phyloP scores from a whole-genome alignment of 805 yeast species.

The Pichia membranifaciens region DNA sequence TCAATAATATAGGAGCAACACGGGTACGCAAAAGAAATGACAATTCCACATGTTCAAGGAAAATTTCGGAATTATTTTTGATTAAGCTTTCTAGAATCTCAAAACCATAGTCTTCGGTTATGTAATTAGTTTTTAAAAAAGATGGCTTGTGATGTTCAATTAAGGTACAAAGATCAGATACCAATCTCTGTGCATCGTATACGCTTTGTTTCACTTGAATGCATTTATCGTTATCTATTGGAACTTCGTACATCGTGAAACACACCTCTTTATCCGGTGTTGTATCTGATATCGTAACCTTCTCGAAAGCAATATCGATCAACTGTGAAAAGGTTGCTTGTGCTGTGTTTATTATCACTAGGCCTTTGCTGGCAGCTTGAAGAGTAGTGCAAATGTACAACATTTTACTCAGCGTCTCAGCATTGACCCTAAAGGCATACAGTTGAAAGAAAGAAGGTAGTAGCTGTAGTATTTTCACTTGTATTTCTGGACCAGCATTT shows the following conservation, averaged over 20 bases:
- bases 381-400: conserved; percentile 67
- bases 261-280: conserved; percentile 27
- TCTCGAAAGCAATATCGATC: conserved; percentile 71
- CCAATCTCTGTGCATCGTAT: conserved; percentile 63
- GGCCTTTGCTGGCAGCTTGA: conserved; percentile 60
- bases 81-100: conserved; percentile 80
- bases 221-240: conserved; percentile 40
- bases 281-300: conserved; percentile 40
- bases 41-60: conserved; percentile 57
- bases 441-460: conserved; percentile 68
- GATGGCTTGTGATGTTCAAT: conserved; percentile 53
- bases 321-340: conserved; percentile 89
- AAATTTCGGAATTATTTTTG: conserved; percentile 52
- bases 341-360: conserved; percentile 83
- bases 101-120: conserved; percentile 64
- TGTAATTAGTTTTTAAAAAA: conserved; percentile 45
- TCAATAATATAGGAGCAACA: conserved; percentile 68
- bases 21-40: conserved; percentile 59
- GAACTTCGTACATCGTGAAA: conserved; percentile 28
- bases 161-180: conserved; percentile 66
- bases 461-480: conserved; percentile 77
- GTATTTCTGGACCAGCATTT: conserved; percentile 67
- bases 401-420: conserved; percentile 49
- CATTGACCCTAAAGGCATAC: conserved; percentile 52
- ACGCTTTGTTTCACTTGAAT: conserved; percentile 46